Evolutionary conservation across 345 rosid species (phyloP).

Genomic region (Trapa incisa): DNA sequence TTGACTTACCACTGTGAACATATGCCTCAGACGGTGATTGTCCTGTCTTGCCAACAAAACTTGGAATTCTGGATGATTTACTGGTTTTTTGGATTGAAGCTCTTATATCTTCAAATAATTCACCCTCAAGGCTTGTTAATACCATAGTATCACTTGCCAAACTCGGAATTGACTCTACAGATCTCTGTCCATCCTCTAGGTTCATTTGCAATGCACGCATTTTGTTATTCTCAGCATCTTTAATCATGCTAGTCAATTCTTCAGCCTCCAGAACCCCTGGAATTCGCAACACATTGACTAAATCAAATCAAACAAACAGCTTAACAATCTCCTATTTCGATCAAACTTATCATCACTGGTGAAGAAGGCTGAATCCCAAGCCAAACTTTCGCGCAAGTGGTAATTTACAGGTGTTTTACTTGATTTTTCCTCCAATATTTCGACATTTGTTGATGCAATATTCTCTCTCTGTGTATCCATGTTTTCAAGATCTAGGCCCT

Average conservation of each 20-base stretch:
- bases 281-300: not conserved
- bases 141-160: conserved; percentile 53
- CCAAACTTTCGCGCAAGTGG: conserved; percentile 70
- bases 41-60: conserved; percentile 22
- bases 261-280: conserved; percentile 81
- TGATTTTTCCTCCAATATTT: conserved; percentile 25
- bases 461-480: conserved; percentile 11
- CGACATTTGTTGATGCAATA: conserved; percentile 21
- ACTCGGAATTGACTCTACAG: conserved; percentile 68
- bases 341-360: conserved; percentile 48
- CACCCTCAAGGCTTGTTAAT: conserved; percentile 35
- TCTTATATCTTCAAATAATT: conserved; percentile 59
- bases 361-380: conserved; percentile 87
- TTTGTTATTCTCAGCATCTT: conserved; percentile 25
- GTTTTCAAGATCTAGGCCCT: conserved; percentile 10
- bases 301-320: not conserved
- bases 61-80: conserved; percentile 15
- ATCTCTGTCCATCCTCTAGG: conserved; percentile 54
- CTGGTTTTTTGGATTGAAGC: conserved; percentile 65
- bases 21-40: conserved; percentile 15
- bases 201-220: conserved; percentile 39
- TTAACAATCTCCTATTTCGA: not conserved
- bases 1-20: conserved; percentile 41
- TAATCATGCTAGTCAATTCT: conserved; percentile 70
- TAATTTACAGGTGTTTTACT: conserved; percentile 30